Conservation (phyloP, 768 basidiomycete genomes). For the Auricularia cornea region DNA sequence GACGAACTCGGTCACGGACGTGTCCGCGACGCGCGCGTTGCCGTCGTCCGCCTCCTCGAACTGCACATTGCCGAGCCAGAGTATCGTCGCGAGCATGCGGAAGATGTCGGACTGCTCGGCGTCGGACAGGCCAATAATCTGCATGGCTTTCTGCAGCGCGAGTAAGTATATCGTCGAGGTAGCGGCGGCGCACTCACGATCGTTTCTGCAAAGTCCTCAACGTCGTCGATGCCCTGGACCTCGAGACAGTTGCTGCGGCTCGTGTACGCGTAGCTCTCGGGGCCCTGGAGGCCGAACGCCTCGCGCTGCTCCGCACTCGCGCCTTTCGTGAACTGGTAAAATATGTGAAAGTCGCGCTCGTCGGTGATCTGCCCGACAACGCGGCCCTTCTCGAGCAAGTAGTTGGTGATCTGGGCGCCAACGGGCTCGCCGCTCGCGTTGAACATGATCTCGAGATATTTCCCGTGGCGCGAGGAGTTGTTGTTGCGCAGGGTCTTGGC, state of each 20-base stretch:
- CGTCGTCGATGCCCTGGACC: conserved; percentile 86
- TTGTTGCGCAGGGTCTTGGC: conserved; percentile 98
- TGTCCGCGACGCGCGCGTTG: conserved; percentile 71
- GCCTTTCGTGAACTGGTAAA: conserved; percentile 98
- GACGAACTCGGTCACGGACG: conserved; percentile 88
- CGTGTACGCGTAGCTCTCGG: conserved; percentile 91
- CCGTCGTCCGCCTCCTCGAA: conserved; percentile 86
- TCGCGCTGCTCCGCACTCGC: conserved; percentile 91
- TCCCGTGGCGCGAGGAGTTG: conserved; percentile 98
- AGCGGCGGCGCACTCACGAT: conserved; percentile 43
- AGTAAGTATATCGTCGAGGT: conserved; percentile 3
- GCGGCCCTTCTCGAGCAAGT: conserved; percentile 92
- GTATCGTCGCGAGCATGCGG: conserved; percentile 80
- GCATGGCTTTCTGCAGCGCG: conserved; percentile 74
- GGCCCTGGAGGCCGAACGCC: conserved; percentile 89
- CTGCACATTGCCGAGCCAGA: conserved; percentile 96
- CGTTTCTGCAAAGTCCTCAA: conserved; percentile 80
- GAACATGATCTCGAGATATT: conserved; percentile 99
- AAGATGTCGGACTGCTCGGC: conserved; percentile 90
- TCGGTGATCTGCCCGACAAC: conserved; percentile 95
- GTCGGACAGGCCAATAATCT: conserved; percentile 75
- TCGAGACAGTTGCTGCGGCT: conserved; percentile 86
- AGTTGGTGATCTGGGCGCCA: conserved; percentile 97
- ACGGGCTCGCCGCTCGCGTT: conserved; percentile 87
- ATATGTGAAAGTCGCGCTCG: conserved; percentile 97